These are phyloP conservation scores for Saccharomyces hybrid DNA, from an alignment of 1,139 yeast species.

Conservation along the genomic window DNA sequence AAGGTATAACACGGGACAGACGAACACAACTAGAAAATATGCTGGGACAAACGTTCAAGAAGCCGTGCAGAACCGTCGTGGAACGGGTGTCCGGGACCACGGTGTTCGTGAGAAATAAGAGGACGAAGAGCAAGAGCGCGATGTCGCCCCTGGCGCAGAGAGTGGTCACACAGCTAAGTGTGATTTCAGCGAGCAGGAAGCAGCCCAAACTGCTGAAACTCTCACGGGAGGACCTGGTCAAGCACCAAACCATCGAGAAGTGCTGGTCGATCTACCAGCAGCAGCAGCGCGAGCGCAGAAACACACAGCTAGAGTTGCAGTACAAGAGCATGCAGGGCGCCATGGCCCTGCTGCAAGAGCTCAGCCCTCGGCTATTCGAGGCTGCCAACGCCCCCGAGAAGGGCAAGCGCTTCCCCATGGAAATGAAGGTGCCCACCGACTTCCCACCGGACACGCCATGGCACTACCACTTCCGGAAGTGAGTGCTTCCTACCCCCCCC, in stretches of 20 bases:
- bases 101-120: slow-evolving; percentile 36
- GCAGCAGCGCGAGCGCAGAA: slow-evolving; percentile 39
- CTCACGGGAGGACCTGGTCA: slow-evolving; percentile 72
- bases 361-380: slow-evolving; percentile 33
- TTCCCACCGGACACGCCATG: slow-evolving; percentile 82
- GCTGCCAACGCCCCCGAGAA: slow-evolving; percentile 31
- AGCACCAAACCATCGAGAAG: slow-evolving; percentile 73
- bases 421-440: slow-evolving; percentile 81
- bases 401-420: slow-evolving; percentile 56
- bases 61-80: not conserved
- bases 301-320: slow-evolving; percentile 49
- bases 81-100: slow-evolving; percentile 1
- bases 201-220: slow-evolving; percentile 76
- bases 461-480: slow-evolving; percentile 49
- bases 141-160: slow-evolving; percentile 55
- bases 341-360: slow-evolving; percentile 56
- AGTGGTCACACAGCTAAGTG: slow-evolving; percentile 70
- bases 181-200: slow-evolving; percentile 77
- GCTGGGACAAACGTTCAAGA: not conserved
- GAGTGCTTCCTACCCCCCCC: not conserved
- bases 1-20: too few relatives aligned
- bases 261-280: slow-evolving; percentile 72
- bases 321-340: slow-evolving; percentile 62
- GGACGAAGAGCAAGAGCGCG: slow-evolving; percentile 36
- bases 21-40: not conserved